Evolutionary conservation across 345 rosid species (phyloP).

Genomic region (Lepidium sativum): DNA sequence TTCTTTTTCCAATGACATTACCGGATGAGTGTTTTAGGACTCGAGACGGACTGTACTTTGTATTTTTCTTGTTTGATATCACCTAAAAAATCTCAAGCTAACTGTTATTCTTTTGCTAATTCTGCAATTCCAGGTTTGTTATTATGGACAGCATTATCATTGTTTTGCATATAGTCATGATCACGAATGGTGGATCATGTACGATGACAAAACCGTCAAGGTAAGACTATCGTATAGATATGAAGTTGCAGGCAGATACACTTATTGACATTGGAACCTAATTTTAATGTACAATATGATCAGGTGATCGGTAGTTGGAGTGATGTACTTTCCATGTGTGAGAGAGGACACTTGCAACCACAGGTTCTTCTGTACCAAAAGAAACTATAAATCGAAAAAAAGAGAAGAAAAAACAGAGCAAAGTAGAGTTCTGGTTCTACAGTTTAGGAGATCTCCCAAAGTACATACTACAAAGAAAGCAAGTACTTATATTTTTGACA

Average conservation of each 20-base stretch:
- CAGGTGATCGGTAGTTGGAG: constrained; percentile 84
- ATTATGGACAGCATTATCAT: constrained; percentile 95
- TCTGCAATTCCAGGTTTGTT: constrained; percentile 66
- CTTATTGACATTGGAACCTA: background rate
- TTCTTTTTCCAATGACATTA: background rate
- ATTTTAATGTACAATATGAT: constrained; percentile 7
- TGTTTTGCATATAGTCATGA: constrained; percentile 83
- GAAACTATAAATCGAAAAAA: constrained; percentile 42
- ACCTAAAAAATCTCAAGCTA: background rate
- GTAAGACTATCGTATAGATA: constrained; percentile 26
- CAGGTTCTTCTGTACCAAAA: constrained; percentile 82
- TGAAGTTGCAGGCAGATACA: background rate
- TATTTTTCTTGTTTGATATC: background rate
- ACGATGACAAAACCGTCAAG: constrained; percentile 89
- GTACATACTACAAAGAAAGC: constrained; percentile 21
- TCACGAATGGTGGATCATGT: constrained; percentile 72
- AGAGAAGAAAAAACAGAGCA: background rate
- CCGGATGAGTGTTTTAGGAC: background rate
- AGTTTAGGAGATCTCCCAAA: constrained; percentile 7
- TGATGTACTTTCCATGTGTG: constrained; percentile 68
- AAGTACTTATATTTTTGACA: constrained; percentile 7
- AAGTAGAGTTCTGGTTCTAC: background rate
- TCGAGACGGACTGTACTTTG: background rate
- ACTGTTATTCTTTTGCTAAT: background rate
- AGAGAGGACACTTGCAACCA: constrained; percentile 88